phyloP scores from a whole-genome alignment of 108 stramenopile species.

The Mediolabrus comicus region DNA sequence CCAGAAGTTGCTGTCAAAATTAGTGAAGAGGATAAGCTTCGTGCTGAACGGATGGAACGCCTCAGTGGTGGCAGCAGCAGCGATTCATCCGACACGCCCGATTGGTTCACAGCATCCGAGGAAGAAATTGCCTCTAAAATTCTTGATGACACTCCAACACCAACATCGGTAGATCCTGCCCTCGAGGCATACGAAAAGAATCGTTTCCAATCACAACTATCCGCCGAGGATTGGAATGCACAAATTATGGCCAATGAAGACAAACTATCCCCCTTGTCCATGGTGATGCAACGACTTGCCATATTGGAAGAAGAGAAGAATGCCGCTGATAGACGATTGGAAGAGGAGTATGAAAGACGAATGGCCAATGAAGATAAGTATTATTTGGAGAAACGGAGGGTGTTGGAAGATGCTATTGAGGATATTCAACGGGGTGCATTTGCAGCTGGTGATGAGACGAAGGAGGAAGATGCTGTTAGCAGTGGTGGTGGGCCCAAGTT shows the following conservation, averaged over 20 bases:
- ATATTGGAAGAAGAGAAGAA: constrained; percentile 83
- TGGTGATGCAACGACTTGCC: constrained; percentile 75
- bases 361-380: constrained; percentile 72
- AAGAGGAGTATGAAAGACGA: constrained; percentile 78
- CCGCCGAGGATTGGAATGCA: constrained; percentile 72
- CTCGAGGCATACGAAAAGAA: constrained; percentile 30
- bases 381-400: constrained; percentile 70
- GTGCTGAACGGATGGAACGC: constrained; percentile 56
- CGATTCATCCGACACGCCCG: constrained; percentile 8
- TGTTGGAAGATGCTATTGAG: constrained; percentile 73
- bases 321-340: constrained; percentile 64
- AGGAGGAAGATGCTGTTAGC: neutral
- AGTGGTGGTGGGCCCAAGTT: neutral
- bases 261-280: constrained; percentile 61
- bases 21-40: constrained; percentile 40
- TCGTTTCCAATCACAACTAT: constrained; percentile 77
- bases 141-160: constrained; percentile 6
- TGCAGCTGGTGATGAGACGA: constrained; percentile 1
- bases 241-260: constrained; percentile 75
- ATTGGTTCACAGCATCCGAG: constrained; percentile 44
- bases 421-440: constrained; percentile 58
- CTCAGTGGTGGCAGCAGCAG: constrained; percentile 6
- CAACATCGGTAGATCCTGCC: constrained; percentile 10
- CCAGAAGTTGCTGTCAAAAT: neutral
- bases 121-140: constrained; percentile 37